These are phyloP conservation scores for Pilobolus umbonatus DNA, from an alignment of 192 early-diverging fungal genomes.

Conservation along the genomic window DNA sequence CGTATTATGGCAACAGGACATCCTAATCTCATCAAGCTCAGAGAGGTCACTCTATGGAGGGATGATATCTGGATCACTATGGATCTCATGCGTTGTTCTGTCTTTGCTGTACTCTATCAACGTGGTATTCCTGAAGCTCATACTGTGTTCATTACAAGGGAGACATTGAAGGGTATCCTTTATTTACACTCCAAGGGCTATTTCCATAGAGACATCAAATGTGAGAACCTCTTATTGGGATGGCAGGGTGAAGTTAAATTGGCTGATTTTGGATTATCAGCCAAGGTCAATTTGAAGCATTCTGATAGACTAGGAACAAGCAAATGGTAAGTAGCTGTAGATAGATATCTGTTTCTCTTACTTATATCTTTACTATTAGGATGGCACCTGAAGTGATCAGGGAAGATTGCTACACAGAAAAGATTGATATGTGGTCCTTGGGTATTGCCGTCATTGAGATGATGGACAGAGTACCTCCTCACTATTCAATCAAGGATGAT, in stretches of 20 bases:
- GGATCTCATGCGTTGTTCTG: slow-evolving; percentile 38
- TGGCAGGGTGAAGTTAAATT: slow-evolving; percentile 42
- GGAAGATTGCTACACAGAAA: slow-evolving; percentile 40
- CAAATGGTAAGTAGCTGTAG: slow-evolving; percentile 26
- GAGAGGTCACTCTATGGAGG: slow-evolving; percentile 33
- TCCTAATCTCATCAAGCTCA: slow-evolving; percentile 30
- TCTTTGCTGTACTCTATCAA: slow-evolving; percentile 37
- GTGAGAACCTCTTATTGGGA: slow-evolving; percentile 39
- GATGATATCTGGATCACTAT: slow-evolving; percentile 40
- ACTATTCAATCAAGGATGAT: slow-evolving; percentile 39
- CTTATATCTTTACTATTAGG: slow-evolving; percentile 9
- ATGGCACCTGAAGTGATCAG: slow-evolving; percentile 51
- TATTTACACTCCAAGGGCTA: slow-evolving; percentile 38
- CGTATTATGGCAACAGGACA: slow-evolving; percentile 34
- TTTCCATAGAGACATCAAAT: slow-evolving; percentile 47
- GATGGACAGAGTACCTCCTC: slow-evolving; percentile 45
- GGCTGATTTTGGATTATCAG: slow-evolving; percentile 39
- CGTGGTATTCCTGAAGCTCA: slow-evolving; percentile 41
- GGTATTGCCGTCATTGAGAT: slow-evolving; percentile 45
- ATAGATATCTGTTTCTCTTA: slow-evolving; percentile 1
- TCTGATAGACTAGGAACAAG: slow-evolving; percentile 36
- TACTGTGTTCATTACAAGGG: slow-evolving; percentile 32
- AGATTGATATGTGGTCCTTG: slow-evolving; percentile 50
- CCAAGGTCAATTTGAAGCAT: slow-evolving; percentile 20
- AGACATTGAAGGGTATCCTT: slow-evolving; percentile 36